A percentile compares a stretch with the other conserved stretches of the same genome.
phyloP scores from a whole-genome alignment of 345 rosid species.

The Gossypium bickii region DNA sequence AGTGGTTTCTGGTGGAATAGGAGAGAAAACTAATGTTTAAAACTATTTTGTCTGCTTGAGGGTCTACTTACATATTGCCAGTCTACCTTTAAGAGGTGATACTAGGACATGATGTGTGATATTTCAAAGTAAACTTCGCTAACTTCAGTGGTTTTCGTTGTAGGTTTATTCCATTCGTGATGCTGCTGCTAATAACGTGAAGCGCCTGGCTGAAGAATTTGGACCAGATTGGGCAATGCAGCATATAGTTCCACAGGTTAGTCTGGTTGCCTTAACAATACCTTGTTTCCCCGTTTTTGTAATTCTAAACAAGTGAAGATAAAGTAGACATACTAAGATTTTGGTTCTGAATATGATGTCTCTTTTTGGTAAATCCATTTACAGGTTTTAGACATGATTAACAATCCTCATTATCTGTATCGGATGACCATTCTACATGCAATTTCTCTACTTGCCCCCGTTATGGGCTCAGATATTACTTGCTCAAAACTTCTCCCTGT shows the following conservation, averaged over 20 bases:
- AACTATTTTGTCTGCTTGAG: background rate
- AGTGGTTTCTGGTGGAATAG: background rate
- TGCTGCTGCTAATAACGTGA: constrained; percentile 91
- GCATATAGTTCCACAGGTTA: constrained; percentile 91
- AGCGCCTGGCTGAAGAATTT: constrained; percentile 95
- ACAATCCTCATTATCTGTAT: constrained; percentile 81
- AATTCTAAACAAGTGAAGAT: background rate
- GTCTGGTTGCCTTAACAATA: constrained; percentile 5
- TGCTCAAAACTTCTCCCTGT: constrained; percentile 81
- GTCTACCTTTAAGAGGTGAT: background rate
- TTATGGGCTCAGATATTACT: constrained; percentile 81
- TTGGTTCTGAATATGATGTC: background rate
- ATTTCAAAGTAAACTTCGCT: background rate
- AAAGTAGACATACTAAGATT: background rate
- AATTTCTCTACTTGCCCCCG: constrained; percentile 83
- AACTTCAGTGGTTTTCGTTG: constrained; percentile 10
- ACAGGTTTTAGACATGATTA: constrained; percentile 84
- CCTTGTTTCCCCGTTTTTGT: background rate
- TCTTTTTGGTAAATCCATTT: background rate
- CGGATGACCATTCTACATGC: constrained; percentile 86
- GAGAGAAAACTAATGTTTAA: background rate
- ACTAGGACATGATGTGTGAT: background rate
- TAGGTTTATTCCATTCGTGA: constrained; percentile 92
- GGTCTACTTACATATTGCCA: background rate
- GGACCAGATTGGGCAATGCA: constrained; percentile 99